Evolutionary conservation across 2,329 filamentous ascomycete genomes (phyloP).

Genomic region (Xylariaceae sp.): DNA sequence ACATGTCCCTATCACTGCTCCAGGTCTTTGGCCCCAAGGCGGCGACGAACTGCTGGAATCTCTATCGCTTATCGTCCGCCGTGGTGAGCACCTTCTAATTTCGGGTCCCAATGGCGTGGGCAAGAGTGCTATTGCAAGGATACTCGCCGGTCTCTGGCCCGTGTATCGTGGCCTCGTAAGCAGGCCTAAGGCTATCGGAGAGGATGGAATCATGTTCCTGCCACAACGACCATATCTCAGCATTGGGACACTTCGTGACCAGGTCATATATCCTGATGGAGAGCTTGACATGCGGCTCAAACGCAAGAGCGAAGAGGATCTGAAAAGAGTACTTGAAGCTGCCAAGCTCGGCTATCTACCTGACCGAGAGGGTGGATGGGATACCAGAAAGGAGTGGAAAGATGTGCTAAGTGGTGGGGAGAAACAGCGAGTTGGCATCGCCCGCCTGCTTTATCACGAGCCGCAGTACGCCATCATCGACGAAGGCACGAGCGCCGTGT

Average conservation of each 20-base stretch:
- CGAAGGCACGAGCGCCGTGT: conserved; percentile 91
- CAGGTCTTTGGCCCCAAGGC: conserved; percentile 77
- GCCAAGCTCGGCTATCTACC: conserved; percentile 84
- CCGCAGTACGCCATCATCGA: conserved; percentile 91
- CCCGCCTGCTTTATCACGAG: conserved; percentile 87
- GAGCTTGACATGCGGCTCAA: conserved; percentile 88
- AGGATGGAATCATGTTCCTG: conserved; percentile 97
- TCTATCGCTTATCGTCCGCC: conserved; percentile 79
- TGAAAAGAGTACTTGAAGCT: conserved; percentile 71
- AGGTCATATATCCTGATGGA: conserved; percentile 95
- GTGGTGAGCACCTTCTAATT: conserved; percentile 88
- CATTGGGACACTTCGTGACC: conserved; percentile 86
- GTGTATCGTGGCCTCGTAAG: conserved; percentile 87
- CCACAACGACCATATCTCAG: conserved; percentile 90
- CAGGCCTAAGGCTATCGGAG: conserved; percentile 68
- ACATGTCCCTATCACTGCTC: conserved; percentile 86
- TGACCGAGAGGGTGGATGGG: conserved; percentile 90
- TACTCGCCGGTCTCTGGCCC: conserved; percentile 91
- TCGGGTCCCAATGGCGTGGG: conserved; percentile 93
- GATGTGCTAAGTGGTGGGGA: conserved; percentile 95
- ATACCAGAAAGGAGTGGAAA: conserved; percentile 96
- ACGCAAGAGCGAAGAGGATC: conserved; percentile 67
- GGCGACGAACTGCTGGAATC: conserved; percentile 88
- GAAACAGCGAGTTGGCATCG: conserved; percentile 92
- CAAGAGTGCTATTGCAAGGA: conserved; percentile 79